Evolutionary conservation across 352 stramenopile genomes (phyloP), one percentile per base, ranked within the genome.

Genomic region (Globisporangium cystogenes): DNA sequence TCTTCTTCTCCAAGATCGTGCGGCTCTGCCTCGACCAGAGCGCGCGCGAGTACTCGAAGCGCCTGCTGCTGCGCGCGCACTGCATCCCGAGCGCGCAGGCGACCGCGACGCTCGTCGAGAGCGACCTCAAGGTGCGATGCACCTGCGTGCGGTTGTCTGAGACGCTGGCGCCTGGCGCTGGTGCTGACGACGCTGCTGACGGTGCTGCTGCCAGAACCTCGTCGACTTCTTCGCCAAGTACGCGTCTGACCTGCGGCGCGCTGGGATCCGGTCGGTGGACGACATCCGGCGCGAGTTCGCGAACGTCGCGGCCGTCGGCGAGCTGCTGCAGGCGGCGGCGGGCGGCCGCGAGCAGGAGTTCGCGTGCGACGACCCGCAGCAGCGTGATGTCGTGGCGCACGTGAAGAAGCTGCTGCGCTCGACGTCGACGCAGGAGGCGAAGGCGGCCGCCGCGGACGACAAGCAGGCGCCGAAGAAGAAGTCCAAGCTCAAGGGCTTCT

Each of bases 1-100:
- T 94, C 60, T 94, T 94, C 67, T 92, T 92, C 51, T 84, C 79
- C 15, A 90, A 90, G 24, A 55, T 92, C 6, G 68, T 94, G 20
- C 81, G 82, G 0, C 72, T 82, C 42, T 82, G 77, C 46, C 59
- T 94, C 23, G 75, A 92, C 40, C 72, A 78, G 16, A 90, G 81
- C 39, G 62, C 68, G 0, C 79, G 69, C 18, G 77, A 91, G 46
- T 94, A 92, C 42, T 49, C 60, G 14, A 82, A 86, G 20, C 70
- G 78, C 0, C 57, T 94, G 16, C 27, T 83, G 12, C 63, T 75
- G 18, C 81, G 83, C 24, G 87, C 69, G 15, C 67, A 83, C 50
- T 72, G 67, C 21, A 86, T 93, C 48, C 42, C 67, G 16, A 84
- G 53, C 33, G 65, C 71, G 4, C n/a, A 55, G 7, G 59, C 57